phyloP scores from a whole-genome alignment of 257 asterid species.

The Solanum neorickii region DNA sequence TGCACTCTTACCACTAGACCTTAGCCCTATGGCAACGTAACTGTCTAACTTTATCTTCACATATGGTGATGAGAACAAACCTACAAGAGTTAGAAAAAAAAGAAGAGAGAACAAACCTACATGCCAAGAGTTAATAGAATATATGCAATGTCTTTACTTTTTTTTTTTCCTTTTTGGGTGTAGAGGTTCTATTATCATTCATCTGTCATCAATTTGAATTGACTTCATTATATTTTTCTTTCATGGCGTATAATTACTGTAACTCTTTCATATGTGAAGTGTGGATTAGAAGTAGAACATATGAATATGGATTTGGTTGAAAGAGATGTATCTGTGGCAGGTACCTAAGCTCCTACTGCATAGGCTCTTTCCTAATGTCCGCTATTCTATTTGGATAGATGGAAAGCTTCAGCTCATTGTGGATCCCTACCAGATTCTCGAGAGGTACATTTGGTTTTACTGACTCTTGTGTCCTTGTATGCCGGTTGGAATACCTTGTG shows the following conservation, averaged over 20 bases:
- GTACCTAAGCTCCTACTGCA: conserved; percentile 91
- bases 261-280: neutral
- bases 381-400: conserved; percentile 93
- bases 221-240: neutral
- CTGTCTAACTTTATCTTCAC: neutral
- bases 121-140: neutral
- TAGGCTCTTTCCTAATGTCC: conserved; percentile 81
- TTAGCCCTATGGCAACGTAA: neutral
- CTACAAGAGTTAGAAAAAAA: neutral
- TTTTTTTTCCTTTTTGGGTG: neutral
- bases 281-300: neutral
- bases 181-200: neutral
- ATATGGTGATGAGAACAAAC: neutral
- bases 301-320: neutral
- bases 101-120: neutral
- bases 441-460: conserved; percentile 43
- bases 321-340: conserved; percentile 27
- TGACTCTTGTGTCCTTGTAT: neutral
- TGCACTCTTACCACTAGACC: neutral
- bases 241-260: neutral
- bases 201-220: neutral
- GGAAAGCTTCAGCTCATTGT: conserved; percentile 89
- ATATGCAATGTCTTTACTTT: neutral
- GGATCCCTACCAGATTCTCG: conserved; percentile 94
- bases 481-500: neutral